These are phyloP conservation scores for Acacia pycnantha DNA, from an alignment of 331 rosid genomes.

Conservation along the genomic window DNA sequence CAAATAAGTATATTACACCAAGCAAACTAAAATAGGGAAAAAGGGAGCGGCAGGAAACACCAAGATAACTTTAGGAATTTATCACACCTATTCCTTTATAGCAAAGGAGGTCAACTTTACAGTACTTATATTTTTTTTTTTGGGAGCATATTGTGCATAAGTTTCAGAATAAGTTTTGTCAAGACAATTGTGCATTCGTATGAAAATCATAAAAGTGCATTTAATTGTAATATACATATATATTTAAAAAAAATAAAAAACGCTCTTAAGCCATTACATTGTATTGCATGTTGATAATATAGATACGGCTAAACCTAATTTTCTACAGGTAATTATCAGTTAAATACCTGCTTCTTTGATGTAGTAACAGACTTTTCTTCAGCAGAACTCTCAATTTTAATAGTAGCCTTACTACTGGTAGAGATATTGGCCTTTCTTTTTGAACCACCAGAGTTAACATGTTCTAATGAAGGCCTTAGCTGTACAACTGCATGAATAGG, in stretches of 20 bases:
- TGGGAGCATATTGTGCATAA: not conserved
- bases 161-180: not conserved
- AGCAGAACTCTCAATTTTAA: conserved; percentile 50
- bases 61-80: conserved; percentile 5
- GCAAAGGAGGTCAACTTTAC: conserved; percentile 5
- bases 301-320: not conserved
- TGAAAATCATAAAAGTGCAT: not conserved
- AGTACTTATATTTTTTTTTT: not conserved
- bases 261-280: not conserved
- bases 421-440: conserved; percentile 42
- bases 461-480: conserved; percentile 72
- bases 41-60: not conserved
- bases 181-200: conserved; percentile 9
- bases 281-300: not conserved
- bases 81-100: conserved; percentile 12
- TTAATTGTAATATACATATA: not conserved
- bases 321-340: not conserved
- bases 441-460: conserved; percentile 58
- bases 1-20: not conserved
- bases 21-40: not conserved
- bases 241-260: not conserved
- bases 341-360: conserved; percentile 68
- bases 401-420: conserved; percentile 41
- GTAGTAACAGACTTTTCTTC: conserved; percentile 49
- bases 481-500: conserved; percentile 75